Conservation (phyloP, 495 filamentous ascomycete species). For the Cercophora scortea region DNA sequence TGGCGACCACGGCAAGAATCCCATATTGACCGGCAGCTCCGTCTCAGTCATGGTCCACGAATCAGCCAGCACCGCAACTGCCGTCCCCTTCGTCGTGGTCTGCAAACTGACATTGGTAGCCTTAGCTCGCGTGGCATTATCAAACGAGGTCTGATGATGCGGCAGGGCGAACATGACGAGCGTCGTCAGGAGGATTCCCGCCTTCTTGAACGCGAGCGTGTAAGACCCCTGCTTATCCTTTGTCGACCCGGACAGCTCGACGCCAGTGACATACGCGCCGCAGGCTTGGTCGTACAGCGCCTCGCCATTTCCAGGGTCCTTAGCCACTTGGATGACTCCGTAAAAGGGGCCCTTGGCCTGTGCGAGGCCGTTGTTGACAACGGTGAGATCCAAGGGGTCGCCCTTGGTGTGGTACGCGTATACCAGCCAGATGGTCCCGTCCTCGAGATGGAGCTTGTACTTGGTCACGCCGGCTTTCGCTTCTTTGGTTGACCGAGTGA, state of each 20-base stretch:
- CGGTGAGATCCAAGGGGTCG: conserved; percentile 33
- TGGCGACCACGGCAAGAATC: conserved; percentile 66
- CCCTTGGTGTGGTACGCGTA: conserved; percentile 57
- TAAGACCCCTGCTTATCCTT: conserved; percentile 59
- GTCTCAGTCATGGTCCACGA: conserved; percentile 72
- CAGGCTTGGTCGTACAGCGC: conserved; percentile 63
- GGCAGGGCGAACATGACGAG: conserved; percentile 85
- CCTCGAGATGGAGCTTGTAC: conserved; percentile 63
- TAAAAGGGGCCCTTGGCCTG: conserved; percentile 39
- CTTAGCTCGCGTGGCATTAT: conserved; percentile 44
- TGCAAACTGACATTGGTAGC: conserved; percentile 55
- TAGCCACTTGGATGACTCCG: conserved; percentile 76
- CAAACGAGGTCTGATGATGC: conserved; percentile 75
- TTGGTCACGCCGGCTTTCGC: conserved; percentile 63
- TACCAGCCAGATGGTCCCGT: conserved; percentile 69
- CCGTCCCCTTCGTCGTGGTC: conserved; percentile 81
- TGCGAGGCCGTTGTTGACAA: conserved; percentile 37
- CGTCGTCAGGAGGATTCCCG: conserved; percentile 45
- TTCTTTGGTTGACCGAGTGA: conserved; percentile 51
- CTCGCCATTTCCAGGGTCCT: conserved; percentile 57
- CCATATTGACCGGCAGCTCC: conserved; percentile 64
- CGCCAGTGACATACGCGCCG: conserved; percentile 62
- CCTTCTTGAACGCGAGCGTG: conserved; percentile 59
- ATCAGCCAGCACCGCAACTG: conserved; percentile 65
- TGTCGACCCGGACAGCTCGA: conserved; percentile 54